Evolutionary conservation across 2,329 filamentous ascomycete species (phyloP).

Genomic region (Neofusicoccum sp.): DNA sequence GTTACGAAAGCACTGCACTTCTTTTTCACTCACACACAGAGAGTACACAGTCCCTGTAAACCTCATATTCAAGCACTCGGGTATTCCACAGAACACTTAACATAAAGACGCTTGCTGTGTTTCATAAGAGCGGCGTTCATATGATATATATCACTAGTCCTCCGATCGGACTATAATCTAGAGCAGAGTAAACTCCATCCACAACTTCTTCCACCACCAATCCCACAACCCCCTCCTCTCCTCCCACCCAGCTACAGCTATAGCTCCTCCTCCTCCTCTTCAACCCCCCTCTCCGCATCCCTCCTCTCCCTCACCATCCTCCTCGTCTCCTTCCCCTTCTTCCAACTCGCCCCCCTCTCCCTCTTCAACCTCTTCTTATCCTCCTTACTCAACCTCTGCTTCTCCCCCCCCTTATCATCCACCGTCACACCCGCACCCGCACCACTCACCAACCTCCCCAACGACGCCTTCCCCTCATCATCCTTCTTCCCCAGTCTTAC

Average conservation of each 20-base stretch:
- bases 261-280: background rate
- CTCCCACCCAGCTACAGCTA: background rate
- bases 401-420: constrained; percentile 28
- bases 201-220: background rate
- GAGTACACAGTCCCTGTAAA: too few relatives aligned
- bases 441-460: constrained; percentile 28
- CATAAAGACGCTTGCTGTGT: too few relatives aligned
- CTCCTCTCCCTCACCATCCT: constrained; percentile 6
- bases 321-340: constrained; percentile 39
- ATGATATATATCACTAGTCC: too few relatives aligned
- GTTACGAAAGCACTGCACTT: too few relatives aligned
- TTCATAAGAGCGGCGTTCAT: too few relatives aligned
- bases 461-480: constrained; percentile 32
- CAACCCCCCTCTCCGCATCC: background rate
- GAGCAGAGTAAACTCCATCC: background rate
- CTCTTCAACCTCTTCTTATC: constrained; percentile 39
- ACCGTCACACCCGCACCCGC: constrained; percentile 9
- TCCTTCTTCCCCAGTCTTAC: constrained; percentile 58
- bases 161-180: too few relatives aligned
- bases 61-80: too few relatives aligned
- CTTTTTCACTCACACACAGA: too few relatives aligned
- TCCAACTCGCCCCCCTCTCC: constrained; percentile 37
- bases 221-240: background rate
- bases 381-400: constrained; percentile 31
- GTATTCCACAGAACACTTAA: too few relatives aligned